Conservation (phyloP, 108 stramenopile species). For the Cyclotella distinguenda region DNA sequence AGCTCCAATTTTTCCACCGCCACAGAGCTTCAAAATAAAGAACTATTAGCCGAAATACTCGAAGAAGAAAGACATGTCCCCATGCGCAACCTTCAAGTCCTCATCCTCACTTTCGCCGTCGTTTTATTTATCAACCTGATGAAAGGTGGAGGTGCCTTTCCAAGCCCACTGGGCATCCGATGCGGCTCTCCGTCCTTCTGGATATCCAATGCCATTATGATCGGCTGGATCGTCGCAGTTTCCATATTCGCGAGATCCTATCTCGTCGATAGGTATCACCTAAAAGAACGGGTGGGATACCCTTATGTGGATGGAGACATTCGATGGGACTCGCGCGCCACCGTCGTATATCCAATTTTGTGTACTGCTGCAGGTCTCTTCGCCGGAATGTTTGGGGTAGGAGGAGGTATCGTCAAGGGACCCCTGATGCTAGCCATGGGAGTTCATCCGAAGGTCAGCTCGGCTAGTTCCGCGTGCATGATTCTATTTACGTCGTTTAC, state of each 20-base stretch:
- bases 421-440: conserved; percentile 96
- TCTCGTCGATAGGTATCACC: conserved; percentile 76
- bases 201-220: conserved; percentile 85
- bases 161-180: conserved; percentile 85
- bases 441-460: conserved; percentile 90
- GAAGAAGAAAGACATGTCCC: conserved; percentile 78
- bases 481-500: conserved; percentile 90
- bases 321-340: conserved; percentile 86
- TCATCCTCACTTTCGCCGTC: conserved; percentile 73
- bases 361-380: conserved; percentile 91
- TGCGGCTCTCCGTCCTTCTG: conserved; percentile 92
- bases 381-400: conserved; percentile 96
- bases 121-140: conserved; percentile 90
- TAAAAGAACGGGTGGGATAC: conserved; percentile 82
- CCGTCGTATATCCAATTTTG: conserved; percentile 85
- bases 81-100: conserved; percentile 63
- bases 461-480: conserved; percentile 91
- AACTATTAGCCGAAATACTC: conserved; percentile 51
- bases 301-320: conserved; percentile 95
- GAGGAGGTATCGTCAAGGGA: conserved; percentile 93
- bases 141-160: conserved; percentile 90
- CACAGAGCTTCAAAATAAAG: conserved; percentile 36
- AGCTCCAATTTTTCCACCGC: conserved; percentile 31
- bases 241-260: conserved; percentile 80
- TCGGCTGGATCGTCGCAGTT: conserved; percentile 79